Percentiles rank a stretch among this genome's conserved stretches.
phyloP scores from a whole-genome alignment of 768 basidiomycete genomes.

The Mycena vitilis region DNA sequence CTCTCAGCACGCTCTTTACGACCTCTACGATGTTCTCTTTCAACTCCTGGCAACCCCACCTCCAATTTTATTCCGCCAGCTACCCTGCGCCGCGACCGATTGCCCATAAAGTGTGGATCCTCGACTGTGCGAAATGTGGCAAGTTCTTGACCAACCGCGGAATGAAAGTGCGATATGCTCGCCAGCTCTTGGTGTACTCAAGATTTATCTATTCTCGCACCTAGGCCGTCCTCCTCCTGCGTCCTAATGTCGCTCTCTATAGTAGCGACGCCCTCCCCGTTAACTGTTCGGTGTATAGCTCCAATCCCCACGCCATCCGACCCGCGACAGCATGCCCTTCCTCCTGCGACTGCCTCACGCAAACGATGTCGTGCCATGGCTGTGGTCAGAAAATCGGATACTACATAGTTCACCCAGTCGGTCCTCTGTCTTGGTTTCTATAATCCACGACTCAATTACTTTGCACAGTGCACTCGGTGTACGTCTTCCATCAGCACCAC shows the following conservation, averaged over 20 bases:
- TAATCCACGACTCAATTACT: conserved; percentile 6
- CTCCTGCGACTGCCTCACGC: conserved; percentile 84
- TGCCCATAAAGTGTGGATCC: conserved; percentile 82
- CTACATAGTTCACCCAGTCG: conserved; percentile 79
- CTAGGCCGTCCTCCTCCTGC: conserved; percentile 85
- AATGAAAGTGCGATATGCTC: conserved; percentile 70
- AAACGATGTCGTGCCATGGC: conserved; percentile 82
- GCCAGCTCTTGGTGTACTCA: conserved; percentile 7
- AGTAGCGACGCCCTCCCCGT: conserved; percentile 84
- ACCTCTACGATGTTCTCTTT: conserved; percentile 41
- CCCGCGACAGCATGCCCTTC: conserved; percentile 51
- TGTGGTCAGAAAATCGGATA: conserved; percentile 84
- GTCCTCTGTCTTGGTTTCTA: conserved; percentile 29
- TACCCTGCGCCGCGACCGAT: conserved; percentile 49
- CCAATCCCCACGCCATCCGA: conserved; percentile 57
- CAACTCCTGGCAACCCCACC: conserved; percentile 47
- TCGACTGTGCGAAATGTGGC: conserved; percentile 80
- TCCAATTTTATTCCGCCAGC: conserved; percentile 51
- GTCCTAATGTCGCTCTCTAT: conserved; percentile 84
- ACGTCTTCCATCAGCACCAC: conserved; percentile 75
- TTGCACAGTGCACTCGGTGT: conserved; percentile 71
- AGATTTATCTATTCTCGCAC: conserved; percentile 23
- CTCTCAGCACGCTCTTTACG: conserved; percentile 42
- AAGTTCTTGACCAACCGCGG: conserved; percentile 85
- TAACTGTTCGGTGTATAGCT: conserved; percentile 77